Evolutionary conservation across 176 grass and related monocot species (phyloP), one percentile per base, ranked within the genome.

Genomic region (Secale cereale): DNA sequence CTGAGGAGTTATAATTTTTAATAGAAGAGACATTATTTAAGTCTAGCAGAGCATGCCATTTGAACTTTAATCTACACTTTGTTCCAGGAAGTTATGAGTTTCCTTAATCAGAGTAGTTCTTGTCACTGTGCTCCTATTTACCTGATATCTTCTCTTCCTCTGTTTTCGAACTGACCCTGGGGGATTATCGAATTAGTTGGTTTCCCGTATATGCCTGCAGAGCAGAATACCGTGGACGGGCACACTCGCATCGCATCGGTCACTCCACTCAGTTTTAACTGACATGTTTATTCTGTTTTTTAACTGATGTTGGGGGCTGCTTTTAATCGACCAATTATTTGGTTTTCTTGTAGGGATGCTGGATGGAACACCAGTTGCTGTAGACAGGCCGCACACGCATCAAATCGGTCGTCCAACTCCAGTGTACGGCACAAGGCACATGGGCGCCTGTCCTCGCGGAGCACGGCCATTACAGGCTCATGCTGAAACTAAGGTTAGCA

Each of bases 401-500:
- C 89, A 62, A 62, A 63, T 87, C 19, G 30, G 29, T 39, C 25
- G 31, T 62, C 80, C 12, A 22, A 52, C 71, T 74, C 15, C 71
- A 43, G 41, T 75, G 71, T 45, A 75, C 71, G 71, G 30, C 74
- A 81, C 71, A 68, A 61, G 69, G 33, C 76, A 80, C 59, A 83
- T 85, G 67, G 80, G 74, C 10, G 70, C 76, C 61, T 87, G 48
- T 65, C 67, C 60, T 41, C 4, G 28, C 16, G 70, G 59, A 78
- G 43, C 76, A 32, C 37, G 46, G 60, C 65, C 72, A 90, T 86
- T 64, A 78, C 33, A 79, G 6, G 69, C 69, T 74, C 66, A 17
- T 83, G 74, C 56, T 19, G 12, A 54, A 69, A 87, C 67, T 83
- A 83, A 40, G 85, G 89, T 87, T 61, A 84, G 29, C 48, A 48